phyloP scores from a whole-genome alignment of 1,284 basidiomycete genomes.

The Spongiforma sp. region DNA sequence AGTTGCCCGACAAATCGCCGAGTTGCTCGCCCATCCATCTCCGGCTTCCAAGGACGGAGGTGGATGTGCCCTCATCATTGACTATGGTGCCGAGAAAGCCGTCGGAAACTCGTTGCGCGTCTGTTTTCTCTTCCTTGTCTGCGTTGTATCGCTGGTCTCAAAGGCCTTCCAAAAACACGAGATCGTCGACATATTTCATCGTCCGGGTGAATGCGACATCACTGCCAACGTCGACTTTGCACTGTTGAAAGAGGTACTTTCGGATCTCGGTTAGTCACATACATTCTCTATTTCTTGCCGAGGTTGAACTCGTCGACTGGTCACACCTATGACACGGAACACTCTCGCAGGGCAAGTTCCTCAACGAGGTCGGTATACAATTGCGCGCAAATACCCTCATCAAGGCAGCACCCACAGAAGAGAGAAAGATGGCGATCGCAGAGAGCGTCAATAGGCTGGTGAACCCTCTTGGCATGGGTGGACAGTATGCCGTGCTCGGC shows the following conservation, averaged over 20 bases:
- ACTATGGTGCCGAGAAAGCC: conserved; percentile 84
- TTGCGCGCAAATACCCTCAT: conserved; percentile 62
- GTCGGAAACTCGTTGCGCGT: conserved; percentile 86
- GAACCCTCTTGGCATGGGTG: conserved; percentile 69
- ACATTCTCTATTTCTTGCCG: conserved; percentile 8
- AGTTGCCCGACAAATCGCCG: conserved; percentile 69
- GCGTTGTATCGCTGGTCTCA: not conserved
- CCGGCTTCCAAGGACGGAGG: conserved; percentile 36
- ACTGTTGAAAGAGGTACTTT: conserved; percentile 81
- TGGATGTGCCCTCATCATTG: conserved; percentile 86
- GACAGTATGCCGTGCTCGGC: conserved; percentile 67
- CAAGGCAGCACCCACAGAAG: conserved; percentile 50
- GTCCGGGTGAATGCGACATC: conserved; percentile 89
- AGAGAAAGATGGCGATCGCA: conserved; percentile 53
- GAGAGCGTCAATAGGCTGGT: conserved; percentile 60
- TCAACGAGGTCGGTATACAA: conserved; percentile 72
- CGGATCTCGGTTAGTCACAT: conserved; percentile 56
- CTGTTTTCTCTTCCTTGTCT: conserved; percentile 28
- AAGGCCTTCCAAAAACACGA: conserved; percentile 92
- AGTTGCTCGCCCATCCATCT: conserved; percentile 45
- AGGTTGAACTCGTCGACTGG: conserved; percentile 25
- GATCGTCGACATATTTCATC: conserved; percentile 84
- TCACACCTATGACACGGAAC: conserved; percentile 65
- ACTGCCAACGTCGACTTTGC: conserved; percentile 98
- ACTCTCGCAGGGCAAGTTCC: conserved; percentile 72